These are phyloP conservation scores for Apocynum venetum DNA, from an alignment of 257 asterid genomes.

Conservation along the genomic window DNA sequence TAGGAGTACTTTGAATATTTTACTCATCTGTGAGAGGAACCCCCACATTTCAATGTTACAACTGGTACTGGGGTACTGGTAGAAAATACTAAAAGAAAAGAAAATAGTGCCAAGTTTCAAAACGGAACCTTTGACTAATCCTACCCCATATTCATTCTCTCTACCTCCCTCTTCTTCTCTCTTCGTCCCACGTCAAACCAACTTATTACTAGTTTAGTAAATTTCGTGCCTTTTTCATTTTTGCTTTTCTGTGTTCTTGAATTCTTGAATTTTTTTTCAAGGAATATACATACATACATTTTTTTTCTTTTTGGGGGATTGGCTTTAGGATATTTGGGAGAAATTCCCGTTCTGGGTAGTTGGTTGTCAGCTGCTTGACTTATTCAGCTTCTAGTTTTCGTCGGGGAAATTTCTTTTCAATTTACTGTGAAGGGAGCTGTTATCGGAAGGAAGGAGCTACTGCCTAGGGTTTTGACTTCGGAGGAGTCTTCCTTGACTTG, in stretches of 20 bases:
- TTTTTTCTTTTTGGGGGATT: not conserved
- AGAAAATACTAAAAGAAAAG: not conserved
- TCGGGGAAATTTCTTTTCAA: not conserved
- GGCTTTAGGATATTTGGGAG: not conserved
- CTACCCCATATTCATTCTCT: not conserved
- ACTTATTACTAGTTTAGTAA: not conserved
- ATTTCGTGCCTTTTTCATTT: constrained; percentile 3
- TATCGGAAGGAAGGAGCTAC: not conserved
- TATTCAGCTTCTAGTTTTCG: not conserved
- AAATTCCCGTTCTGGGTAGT: not conserved
- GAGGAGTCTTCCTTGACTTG: not conserved
- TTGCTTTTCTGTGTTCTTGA: constrained; percentile 2
- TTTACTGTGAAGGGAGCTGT: not conserved
- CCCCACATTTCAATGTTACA: constrained; percentile 4
- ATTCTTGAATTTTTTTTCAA: not conserved
- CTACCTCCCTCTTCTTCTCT: not conserved
- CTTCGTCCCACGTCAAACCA: not conserved
- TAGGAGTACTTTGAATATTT: not conserved
- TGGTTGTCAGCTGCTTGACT: not conserved
- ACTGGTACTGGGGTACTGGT: not conserved
- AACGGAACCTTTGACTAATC: constrained; percentile 31
- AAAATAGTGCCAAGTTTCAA: constrained; percentile 4
- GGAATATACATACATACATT: not conserved
- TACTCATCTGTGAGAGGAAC: not conserved
- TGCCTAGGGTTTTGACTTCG: constrained; percentile 16